phyloP scores from a whole-genome alignment of 1,284 basidiomycete species.

The Trametes polyzona region DNA sequence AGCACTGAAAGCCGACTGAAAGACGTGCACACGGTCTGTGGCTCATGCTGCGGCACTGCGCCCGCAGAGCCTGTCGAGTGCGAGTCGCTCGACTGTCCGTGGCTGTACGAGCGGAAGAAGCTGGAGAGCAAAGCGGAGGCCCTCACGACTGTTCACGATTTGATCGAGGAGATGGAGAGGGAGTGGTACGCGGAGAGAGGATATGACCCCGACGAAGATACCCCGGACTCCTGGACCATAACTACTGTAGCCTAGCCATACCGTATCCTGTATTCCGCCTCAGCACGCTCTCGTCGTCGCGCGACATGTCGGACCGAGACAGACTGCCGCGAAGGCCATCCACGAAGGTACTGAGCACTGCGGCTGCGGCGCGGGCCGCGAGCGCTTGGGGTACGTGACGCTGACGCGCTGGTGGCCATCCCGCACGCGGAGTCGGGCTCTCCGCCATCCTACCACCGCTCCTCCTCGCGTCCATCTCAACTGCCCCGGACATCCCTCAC shows the following conservation, averaged over 20 bases:
- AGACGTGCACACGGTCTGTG: conserved; percentile 71
- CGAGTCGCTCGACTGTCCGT: conserved; percentile 84
- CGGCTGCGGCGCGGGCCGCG: not conserved
- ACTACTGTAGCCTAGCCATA: conserved; percentile 10
- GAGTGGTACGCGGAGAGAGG: conserved; percentile 16
- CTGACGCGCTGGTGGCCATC: conserved; percentile 4
- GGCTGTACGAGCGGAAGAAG: conserved; percentile 76
- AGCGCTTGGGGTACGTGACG: not conserved
- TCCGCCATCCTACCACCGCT: conserved; percentile 5
- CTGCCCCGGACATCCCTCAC: not conserved
- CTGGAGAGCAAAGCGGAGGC: conserved; percentile 62
- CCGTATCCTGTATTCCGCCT: not conserved
- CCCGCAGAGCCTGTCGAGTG: conserved; percentile 70
- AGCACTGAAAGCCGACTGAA: conserved; percentile 60
- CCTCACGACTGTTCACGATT: conserved; percentile 40
- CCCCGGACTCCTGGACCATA: conserved; percentile 4
- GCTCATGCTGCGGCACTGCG: conserved; percentile 64
- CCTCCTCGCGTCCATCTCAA: not conserved
- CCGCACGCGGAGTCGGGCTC: not conserved
- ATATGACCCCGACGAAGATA: conserved; percentile 4
- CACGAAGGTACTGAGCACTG: not conserved
- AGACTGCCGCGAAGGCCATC: not conserved
- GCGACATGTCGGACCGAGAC: not conserved
- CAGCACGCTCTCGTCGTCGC: no score
- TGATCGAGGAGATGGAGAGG: conserved; percentile 37